Evolutionary conservation across 2,329 filamentous ascomycete species (phyloP).

Genomic region (Epichloe scottii): DNA sequence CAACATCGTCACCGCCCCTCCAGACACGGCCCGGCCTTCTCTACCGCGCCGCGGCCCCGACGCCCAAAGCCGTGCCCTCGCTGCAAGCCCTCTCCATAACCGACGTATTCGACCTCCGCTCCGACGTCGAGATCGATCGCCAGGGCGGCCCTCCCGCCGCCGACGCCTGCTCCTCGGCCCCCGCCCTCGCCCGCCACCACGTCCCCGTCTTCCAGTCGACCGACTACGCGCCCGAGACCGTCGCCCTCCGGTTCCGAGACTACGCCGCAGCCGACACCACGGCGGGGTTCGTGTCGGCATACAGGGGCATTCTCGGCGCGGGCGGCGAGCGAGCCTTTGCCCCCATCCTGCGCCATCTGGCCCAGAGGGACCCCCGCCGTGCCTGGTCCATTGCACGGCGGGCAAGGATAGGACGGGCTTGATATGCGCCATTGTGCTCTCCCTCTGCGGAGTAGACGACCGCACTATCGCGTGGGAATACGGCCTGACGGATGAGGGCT

Average conservation of each 20-base stretch:
- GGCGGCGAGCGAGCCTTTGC: constrained; percentile 37
- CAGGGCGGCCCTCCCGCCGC: constrained; percentile 18
- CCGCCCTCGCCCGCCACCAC: constrained; percentile 34
- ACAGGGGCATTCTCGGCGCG: constrained; percentile 44
- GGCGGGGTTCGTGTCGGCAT: constrained; percentile 51
- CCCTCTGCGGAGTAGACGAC: constrained; percentile 48
- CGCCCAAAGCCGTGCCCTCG: constrained; percentile 35
- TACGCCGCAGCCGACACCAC: constrained; percentile 41
- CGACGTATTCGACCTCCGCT: constrained; percentile 57
- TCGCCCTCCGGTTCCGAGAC: constrained; percentile 46
- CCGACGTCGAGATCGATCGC: constrained; percentile 42
- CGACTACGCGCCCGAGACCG: constrained; percentile 49
- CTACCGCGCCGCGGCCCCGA: constrained; percentile 57
- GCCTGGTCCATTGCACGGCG: constrained; percentile 61
- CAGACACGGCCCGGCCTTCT: constrained; percentile 43
- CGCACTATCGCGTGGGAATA: constrained; percentile 55
- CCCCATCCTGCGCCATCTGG: constrained; percentile 42
- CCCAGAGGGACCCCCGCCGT: constrained; percentile 30
- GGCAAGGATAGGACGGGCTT: constrained; percentile 70
- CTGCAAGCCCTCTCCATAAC: constrained; percentile 47
- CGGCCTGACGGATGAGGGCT: constrained; percentile 49
- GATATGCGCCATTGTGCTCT: constrained; percentile 51
- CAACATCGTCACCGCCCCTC: constrained; percentile 27
- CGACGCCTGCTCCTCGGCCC: constrained; percentile 5
- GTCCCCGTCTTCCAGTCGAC: constrained; percentile 50